phyloP scores from a whole-genome alignment of 192 early-diverging fungal genomes.

The Kappamyces sp. region DNA sequence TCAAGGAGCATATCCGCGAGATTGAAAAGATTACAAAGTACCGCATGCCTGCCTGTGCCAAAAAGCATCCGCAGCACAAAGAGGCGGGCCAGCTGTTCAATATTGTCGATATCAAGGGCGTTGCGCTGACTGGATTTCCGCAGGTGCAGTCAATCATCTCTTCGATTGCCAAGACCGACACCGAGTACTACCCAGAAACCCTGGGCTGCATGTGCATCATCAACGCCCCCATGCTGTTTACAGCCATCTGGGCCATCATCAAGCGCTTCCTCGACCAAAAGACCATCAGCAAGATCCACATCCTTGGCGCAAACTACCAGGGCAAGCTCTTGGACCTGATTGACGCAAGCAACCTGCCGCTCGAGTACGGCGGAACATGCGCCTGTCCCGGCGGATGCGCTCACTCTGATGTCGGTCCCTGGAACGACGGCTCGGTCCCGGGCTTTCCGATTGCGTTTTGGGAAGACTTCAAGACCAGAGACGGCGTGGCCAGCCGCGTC shows the following conservation, averaged over 20 bases:
- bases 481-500: neutral
- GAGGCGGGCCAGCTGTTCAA: conserved; percentile 47
- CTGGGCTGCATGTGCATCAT: conserved; percentile 71
- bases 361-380: conserved; percentile 14
- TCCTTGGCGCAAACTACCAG: conserved; percentile 21
- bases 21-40: conserved; percentile 52
- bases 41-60: conserved; percentile 62
- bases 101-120: conserved; percentile 74
- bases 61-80: conserved; percentile 14
- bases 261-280: conserved; percentile 26
- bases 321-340: conserved; percentile 12
- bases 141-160: conserved; percentile 50
- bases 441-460: conserved; percentile 18
- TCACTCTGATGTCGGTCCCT: conserved; percentile 14
- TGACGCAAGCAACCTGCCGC: conserved; percentile 15
- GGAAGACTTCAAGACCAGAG: conserved; percentile 15
- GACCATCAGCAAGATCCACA: conserved; percentile 29
- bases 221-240: conserved; percentile 73
- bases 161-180: conserved; percentile 55
- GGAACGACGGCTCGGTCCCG: conserved; percentile 21
- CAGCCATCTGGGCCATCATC: conserved; percentile 14
- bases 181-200: conserved; percentile 72
- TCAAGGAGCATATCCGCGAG: conserved; percentile 50
- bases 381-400: conserved; percentile 20
- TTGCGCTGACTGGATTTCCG: conserved; percentile 60